Percentiles rank a stretch among this genome's conserved stretches.
Conservation (phyloP, 352 stramenopile genomes). For the Blastocystis hominis region DNA sequence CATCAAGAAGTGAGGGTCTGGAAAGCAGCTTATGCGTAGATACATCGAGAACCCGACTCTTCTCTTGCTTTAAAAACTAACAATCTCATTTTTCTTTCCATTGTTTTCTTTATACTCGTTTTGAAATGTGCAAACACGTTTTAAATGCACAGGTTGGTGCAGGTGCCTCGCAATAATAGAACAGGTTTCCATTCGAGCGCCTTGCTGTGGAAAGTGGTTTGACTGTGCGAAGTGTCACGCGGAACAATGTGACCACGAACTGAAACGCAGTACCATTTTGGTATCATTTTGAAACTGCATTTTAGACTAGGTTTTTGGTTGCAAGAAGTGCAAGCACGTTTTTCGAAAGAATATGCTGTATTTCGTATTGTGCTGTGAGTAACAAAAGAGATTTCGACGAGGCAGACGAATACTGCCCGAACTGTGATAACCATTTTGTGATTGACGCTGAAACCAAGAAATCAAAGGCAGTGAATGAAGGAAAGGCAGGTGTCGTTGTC, state of each 20-base stretch:
- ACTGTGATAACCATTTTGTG: slow-evolving; percentile 57
- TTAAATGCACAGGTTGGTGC: slow-evolving; percentile 35
- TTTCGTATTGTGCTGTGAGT: not conserved
- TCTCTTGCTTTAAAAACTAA: slow-evolving; percentile 73
- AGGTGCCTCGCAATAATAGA: not conserved
- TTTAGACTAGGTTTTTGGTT: slow-evolving; percentile 25
- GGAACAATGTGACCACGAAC: slow-evolving; percentile 7
- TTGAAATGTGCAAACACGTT: slow-evolving; percentile 41
- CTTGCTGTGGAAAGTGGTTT: slow-evolving; percentile 52
- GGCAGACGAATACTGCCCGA: slow-evolving; percentile 48
- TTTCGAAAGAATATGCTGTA: slow-evolving; percentile 53
- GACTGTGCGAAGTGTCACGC: slow-evolving; percentile 50
- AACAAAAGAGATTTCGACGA: slow-evolving; percentile 54
- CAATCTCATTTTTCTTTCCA: not conserved
- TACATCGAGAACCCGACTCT: slow-evolving; percentile 74
- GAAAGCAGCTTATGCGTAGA: not conserved
- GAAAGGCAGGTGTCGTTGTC: slow-evolving; percentile 46
- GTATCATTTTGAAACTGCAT: not conserved
- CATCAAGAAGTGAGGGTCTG: slow-evolving; percentile 87
- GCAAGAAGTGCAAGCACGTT: slow-evolving; percentile 47
- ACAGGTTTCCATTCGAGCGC: slow-evolving; percentile 17
- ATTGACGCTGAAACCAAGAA: slow-evolving; percentile 47
- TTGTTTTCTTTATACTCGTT: not conserved
- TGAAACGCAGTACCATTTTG: not conserved
- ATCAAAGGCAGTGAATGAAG: slow-evolving; percentile 29